Evolutionary conservation across 768 basidiomycete species (phyloP).

Genomic region (Cantharellus anzutake): DNA sequence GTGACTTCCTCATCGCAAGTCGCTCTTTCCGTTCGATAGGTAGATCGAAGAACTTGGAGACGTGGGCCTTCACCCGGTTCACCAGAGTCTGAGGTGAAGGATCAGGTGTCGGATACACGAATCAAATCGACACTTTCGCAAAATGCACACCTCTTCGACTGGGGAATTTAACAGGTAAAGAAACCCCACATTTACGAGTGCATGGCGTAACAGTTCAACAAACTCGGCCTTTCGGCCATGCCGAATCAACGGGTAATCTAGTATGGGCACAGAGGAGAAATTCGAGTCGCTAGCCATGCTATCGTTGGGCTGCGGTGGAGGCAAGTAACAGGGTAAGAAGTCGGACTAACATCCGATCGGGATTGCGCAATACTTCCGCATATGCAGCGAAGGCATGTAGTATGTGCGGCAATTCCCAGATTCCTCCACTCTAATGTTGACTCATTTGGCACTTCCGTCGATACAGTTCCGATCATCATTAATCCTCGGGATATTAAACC

Average conservation of each 20-base stretch:
- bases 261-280: constrained; percentile 29
- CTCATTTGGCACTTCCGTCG: too few species aligned
- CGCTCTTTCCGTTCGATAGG: constrained; percentile 45
- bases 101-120: not conserved
- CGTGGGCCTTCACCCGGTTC: constrained; percentile 33
- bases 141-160: constrained; percentile 16
- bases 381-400: too few species aligned
- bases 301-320: too few species aligned
- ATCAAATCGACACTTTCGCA: too few species aligned
- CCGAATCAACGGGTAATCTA: constrained; percentile 40
- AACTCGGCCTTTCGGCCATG: constrained; percentile 31
- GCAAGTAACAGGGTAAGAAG: too few species aligned
- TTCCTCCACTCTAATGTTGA: too few species aligned
- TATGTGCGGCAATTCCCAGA: too few species aligned
- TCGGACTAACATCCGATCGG: too few species aligned
- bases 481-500: too few species aligned
- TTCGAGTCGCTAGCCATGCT: too few species aligned
- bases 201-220: constrained; percentile 43
- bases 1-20: constrained; percentile 52
- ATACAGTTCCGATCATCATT: too few species aligned
- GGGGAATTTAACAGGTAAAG: constrained; percentile 56
- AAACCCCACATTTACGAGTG: constrained; percentile 66
- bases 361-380: too few species aligned
- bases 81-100: constrained; percentile 16
- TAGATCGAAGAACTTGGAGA: constrained; percentile 51